These are phyloP conservation scores for Drosera capensis DNA, from an alignment of 148 eudicot genomes.

Conservation along the genomic window DNA sequence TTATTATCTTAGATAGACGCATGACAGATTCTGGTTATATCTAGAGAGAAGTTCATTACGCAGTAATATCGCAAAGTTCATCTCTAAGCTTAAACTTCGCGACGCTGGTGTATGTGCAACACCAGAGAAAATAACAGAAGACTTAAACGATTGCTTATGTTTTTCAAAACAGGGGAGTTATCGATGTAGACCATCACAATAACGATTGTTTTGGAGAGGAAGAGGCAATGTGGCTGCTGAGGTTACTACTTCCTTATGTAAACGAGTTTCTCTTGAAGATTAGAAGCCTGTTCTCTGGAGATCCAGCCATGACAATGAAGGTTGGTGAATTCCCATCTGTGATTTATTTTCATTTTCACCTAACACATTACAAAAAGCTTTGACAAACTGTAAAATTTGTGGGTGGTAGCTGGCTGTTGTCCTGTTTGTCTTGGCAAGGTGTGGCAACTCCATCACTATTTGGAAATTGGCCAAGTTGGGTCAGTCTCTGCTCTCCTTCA, in stretches of 20 bases:
- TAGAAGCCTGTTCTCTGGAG: slow-evolving; percentile 67
- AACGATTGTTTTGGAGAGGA: slow-evolving; percentile 46
- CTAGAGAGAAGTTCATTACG: background rate
- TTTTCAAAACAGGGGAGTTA: slow-evolving; percentile 24
- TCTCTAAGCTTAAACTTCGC: background rate
- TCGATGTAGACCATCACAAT: slow-evolving; percentile 10
- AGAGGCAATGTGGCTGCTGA: slow-evolving; percentile 56
- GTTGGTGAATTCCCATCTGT: slow-evolving; percentile 3
- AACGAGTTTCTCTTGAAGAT: slow-evolving; percentile 54
- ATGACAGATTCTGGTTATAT: background rate
- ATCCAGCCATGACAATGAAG: slow-evolving; percentile 82
- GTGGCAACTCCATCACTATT: slow-evolving; percentile 65
- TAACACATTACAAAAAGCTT: background rate
- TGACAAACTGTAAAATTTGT: slow-evolving; percentile 10
- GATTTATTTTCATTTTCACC: background rate
- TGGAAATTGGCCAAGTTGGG: slow-evolving; percentile 75
- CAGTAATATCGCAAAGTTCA: no score
- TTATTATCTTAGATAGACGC: no score
- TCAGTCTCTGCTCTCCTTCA: slow-evolving; percentile 12
- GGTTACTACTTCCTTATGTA: slow-evolving; percentile 47
- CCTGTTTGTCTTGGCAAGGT: slow-evolving; percentile 64
- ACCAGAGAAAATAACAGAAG: background rate
- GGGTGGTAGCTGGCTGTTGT: slow-evolving; percentile 70
- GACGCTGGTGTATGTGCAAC: background rate
- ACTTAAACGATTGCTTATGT: background rate